Conservation (phyloP, 768 basidiomycete genomes). For the Amanita rimosa region DNA sequence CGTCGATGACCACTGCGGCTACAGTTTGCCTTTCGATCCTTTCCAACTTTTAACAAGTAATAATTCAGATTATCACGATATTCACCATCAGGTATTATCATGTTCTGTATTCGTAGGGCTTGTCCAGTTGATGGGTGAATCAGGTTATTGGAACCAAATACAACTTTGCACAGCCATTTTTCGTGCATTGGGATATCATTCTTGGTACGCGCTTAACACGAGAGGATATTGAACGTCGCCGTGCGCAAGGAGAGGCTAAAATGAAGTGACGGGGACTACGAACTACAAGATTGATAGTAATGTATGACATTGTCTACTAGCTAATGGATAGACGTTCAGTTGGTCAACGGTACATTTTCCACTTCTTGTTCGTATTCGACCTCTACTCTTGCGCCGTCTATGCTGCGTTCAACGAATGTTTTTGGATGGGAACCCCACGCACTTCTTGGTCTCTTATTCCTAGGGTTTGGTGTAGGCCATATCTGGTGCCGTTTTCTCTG, state of each 20-base stretch:
- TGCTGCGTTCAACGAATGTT: conserved; percentile 3
- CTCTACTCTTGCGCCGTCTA: conserved; percentile 76
- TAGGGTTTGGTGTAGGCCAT: conserved; percentile 38
- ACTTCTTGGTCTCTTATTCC: conserved; percentile 54
- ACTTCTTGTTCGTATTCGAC: conserved; percentile 96
- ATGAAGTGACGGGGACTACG: not conserved
- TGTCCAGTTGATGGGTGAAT: conserved; percentile 2
- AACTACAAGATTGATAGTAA: not conserved
- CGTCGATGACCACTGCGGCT: conserved; percentile 94
- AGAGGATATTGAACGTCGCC: conserved; percentile 44
- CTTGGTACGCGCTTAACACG: conserved; percentile 81
- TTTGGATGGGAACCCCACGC: conserved; percentile 15
- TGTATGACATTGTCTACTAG: not conserved
- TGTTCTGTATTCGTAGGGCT: not conserved
- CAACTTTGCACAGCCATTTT: conserved; percentile 95
- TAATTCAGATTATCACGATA: conserved; percentile 96
- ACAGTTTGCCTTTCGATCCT: conserved; percentile 84
- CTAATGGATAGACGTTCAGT: conserved; percentile 20
- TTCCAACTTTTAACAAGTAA: conserved; percentile 77
- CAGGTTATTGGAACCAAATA: conserved; percentile 82
- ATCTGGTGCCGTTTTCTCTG: conserved; percentile 42
- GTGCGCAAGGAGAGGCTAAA: not conserved
- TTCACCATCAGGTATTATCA: conserved; percentile 81
- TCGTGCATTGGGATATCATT: conserved; percentile 85
- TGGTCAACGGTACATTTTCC: conserved; percentile 50